These are phyloP conservation scores for Aspergillus terreus DNA, from an alignment of 2,329 filamentous ascomycete genomes.

Conservation along the genomic window DNA sequence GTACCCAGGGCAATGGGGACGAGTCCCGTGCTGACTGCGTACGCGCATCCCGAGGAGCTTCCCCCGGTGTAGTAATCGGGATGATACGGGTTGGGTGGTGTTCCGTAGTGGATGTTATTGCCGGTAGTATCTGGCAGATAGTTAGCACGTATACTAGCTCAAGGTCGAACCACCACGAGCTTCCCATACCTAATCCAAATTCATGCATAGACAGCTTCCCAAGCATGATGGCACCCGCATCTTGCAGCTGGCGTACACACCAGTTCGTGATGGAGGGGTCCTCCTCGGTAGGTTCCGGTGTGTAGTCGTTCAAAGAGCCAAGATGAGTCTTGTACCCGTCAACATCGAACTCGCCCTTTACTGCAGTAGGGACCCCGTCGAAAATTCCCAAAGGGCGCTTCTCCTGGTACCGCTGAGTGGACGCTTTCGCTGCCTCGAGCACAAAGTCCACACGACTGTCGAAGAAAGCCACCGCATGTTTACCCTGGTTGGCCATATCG, in stretches of 20 bases:
- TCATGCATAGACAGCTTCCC: conserved; percentile 75
- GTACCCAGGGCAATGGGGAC: conserved; percentile 50
- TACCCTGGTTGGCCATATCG: conserved; percentile 47
- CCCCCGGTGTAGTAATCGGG: conserved; percentile 68
- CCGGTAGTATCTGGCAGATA: conserved; percentile 56
- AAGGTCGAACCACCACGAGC: too few relatives aligned
- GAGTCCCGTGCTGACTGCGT: conserved; percentile 61
- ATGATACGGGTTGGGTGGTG: conserved; percentile 70
- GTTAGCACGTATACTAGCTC: background rate
- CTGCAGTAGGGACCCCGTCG: conserved; percentile 71
- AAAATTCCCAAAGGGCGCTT: conserved; percentile 62
- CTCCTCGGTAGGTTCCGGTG: conserved; percentile 29
- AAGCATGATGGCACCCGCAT: conserved; percentile 65
- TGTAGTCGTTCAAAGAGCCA: conserved; percentile 57
- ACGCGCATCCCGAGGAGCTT: conserved; percentile 67
- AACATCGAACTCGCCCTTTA: conserved; percentile 71
- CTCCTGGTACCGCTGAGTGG: conserved; percentile 62
- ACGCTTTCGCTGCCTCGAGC: conserved; percentile 61
- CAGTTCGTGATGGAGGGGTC: conserved; percentile 52
- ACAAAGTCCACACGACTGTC: conserved; percentile 57
- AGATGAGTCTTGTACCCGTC: conserved; percentile 61
- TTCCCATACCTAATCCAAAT: conserved; percentile 54
- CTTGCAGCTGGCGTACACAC: conserved; percentile 63
- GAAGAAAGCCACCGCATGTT: conserved; percentile 65
- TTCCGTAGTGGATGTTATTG: conserved; percentile 67